Evolutionary conservation across 176 grass and related monocot genomes (phyloP), one percentile per base, ranked within the genome.

Genomic region (Metroxylon sagu): DNA sequence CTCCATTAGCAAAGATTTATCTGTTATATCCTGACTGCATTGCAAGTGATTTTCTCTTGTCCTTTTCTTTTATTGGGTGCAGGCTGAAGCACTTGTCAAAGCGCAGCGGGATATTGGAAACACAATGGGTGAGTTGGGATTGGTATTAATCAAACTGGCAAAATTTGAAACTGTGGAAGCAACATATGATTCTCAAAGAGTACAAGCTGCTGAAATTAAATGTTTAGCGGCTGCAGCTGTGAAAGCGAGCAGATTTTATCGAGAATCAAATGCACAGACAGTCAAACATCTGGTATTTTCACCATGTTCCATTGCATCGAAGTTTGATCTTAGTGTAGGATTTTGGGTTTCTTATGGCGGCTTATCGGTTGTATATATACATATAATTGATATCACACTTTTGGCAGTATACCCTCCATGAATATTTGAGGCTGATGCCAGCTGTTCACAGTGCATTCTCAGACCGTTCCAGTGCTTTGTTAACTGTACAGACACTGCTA

Each of bases 261-360:
- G 52, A 6, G 52, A 54, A 54, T 19, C 19, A 54, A 54, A 21
- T 54, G n/a, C 52, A 18, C 52, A 54, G 19, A 54, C 52, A 18
- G 52, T 54, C 19, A 54, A 54, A 54, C 52, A 54, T 54, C 52
- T 54, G 52, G 52, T 54, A 54, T 54, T 54, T 35, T 7, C 1
- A 5, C 31, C 5, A 35, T 35, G 31, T 35, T 35, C 31, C 31
- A 35, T 7, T 7, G 31, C 31, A 35, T 35, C 31, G 6, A 35
- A 8, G 6, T 35, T 35, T 35, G 31, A 35, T 35, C 31, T 8
- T 35, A 35, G 31, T 35, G 6, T 1, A 35, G 31, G 31, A 5
- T 35, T 35, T 35, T 35, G 31, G 6, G 31, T 35, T 31, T 35
- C 31, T 35, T 8, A 10, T 7, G 31, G 31, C 8, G 31, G 31